Conservation (phyloP, 345 rosid genomes). For the Linum lewisii region DNA sequence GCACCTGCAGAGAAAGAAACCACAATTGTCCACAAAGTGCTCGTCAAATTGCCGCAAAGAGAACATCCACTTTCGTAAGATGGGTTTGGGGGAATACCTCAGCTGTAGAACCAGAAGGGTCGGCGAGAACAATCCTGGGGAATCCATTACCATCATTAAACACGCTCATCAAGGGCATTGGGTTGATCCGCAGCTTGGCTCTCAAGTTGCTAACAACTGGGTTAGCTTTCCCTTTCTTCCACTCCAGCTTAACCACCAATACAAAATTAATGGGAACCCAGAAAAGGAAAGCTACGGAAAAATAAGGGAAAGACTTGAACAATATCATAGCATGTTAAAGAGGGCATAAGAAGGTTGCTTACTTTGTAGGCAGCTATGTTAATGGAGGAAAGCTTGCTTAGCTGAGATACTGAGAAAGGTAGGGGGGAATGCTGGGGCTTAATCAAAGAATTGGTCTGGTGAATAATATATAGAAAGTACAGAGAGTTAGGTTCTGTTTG, state of each 20-base stretch:
- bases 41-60: slow-evolving; percentile 1
- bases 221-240: slow-evolving; percentile 50
- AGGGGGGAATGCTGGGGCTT: not conserved
- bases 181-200: slow-evolving; percentile 32
- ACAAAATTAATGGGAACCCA: not conserved
- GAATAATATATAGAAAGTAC: not conserved
- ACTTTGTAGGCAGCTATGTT: not conserved
- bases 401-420: not conserved
- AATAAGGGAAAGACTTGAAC: no score
- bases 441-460: not conserved
- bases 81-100: slow-evolving; percentile 32
- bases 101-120: slow-evolving; percentile 73
- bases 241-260: slow-evolving; percentile 39
- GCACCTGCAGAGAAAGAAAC: slow-evolving; percentile 51
- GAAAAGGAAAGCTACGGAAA: no score
- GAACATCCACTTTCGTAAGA: slow-evolving; percentile 5
- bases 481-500: not conserved
- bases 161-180: slow-evolving; percentile 56
- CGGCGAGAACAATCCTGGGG: slow-evolving; percentile 60
- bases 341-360: no score
- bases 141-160: slow-evolving; percentile 52
- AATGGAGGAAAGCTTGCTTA: no score
- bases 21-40: slow-evolving; percentile 11
- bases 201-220: slow-evolving; percentile 48
- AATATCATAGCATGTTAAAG: no score